These are phyloP conservation scores for Dioszegia aurantiaca DNA, from an alignment of 768 basidiomycete species.

Conservation along the genomic window DNA sequence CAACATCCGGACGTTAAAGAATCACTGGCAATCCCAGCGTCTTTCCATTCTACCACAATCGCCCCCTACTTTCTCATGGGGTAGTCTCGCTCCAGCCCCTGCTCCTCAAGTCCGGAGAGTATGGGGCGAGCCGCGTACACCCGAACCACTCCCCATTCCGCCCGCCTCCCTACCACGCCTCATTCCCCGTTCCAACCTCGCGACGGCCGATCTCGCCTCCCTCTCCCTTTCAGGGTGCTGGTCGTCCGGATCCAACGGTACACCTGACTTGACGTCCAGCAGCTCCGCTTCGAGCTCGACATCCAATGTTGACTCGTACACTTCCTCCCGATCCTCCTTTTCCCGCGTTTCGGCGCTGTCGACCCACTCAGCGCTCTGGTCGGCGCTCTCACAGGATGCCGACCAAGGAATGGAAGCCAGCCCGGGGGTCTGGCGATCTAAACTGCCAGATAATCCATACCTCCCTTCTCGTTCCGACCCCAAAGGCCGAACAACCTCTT, in stretches of 20 bases:
- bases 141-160: conserved; percentile 10
- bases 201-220: no score
- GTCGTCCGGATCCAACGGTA: not conserved
- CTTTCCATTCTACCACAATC: conserved; percentile 10
- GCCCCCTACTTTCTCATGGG: not conserved
- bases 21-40: conserved; percentile 37
- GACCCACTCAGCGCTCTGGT: conserved; percentile 9
- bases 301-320: not conserved
- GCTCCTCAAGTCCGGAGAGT: not conserved
- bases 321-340: conserved; percentile 2
- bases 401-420: not conserved
- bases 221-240: no score
- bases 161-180: conserved; percentile 3
- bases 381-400: not conserved
- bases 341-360: conserved; percentile 2
- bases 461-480: not conserved
- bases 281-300: conserved; percentile 9
- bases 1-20: conserved; percentile 34
- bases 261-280: not conserved
- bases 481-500: no score
- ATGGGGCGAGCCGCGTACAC: conserved; percentile 21
- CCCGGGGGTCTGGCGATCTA: conserved; percentile 4
- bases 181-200: conserved; percentile 2
- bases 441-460: conserved; percentile 13
- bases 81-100: not conserved